phyloP scores from a whole-genome alignment of 495 filamentous ascomycete species.

The Clavariopsis aquatica region DNA sequence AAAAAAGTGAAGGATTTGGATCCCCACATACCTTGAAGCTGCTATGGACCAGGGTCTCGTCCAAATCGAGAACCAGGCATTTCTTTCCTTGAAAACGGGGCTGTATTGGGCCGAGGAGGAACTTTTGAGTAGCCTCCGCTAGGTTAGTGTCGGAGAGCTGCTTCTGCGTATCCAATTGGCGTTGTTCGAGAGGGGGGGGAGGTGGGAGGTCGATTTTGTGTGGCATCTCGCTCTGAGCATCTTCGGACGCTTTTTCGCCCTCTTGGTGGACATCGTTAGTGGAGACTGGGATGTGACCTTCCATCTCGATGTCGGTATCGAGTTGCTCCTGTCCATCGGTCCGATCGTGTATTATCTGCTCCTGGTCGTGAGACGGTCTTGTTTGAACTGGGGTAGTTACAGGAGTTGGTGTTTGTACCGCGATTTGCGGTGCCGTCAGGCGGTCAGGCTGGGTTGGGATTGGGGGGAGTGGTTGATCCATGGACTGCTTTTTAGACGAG shows the following conservation, averaged over 20 bases:
- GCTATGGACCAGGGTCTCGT: constrained; percentile 98
- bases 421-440: constrained; percentile 38
- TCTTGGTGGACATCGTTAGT: constrained; percentile 41
- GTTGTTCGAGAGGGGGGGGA: constrained; percentile 59
- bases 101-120: constrained; percentile 74
- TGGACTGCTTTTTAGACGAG: constrained; percentile 30
- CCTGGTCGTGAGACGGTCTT: constrained; percentile 39
- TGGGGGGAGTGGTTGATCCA: constrained; percentile 35
- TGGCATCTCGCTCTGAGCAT: constrained; percentile 41
- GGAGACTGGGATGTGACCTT: constrained; percentile 52
- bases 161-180: constrained; percentile 46
- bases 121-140: constrained; percentile 58
- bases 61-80: constrained; percentile 91
- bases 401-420: constrained; percentile 44
- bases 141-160: constrained; percentile 31
- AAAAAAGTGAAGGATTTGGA: not conserved
- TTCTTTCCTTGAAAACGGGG: constrained; percentile 82
- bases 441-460: constrained; percentile 26
- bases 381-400: constrained; percentile 38
- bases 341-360: constrained; percentile 48
- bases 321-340: constrained; percentile 49
- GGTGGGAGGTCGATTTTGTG: constrained; percentile 53
- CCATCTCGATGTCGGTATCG: constrained; percentile 66
- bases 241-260: constrained; percentile 22
- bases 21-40: constrained; percentile 96